These are phyloP conservation scores for Plasmodiophora brassicae DNA, from an alignment of 208 protist genomes.

Conservation along the genomic window DNA sequence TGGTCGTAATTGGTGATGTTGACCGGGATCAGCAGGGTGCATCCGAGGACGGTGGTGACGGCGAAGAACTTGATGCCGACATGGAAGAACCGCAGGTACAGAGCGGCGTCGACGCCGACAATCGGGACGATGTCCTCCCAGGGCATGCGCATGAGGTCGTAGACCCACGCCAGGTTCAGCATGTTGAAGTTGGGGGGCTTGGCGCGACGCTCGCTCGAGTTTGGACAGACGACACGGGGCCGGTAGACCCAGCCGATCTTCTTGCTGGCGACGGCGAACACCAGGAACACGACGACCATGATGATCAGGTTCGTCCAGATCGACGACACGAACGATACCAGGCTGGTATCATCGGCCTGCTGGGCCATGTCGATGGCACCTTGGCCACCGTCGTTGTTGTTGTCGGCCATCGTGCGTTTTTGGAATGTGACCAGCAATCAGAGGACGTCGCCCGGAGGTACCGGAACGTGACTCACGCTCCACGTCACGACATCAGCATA, in stretches of 20 bases:
- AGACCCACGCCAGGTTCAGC: neutral
- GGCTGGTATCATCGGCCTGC: no score
- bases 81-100: neutral
- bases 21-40: neutral
- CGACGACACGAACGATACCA: no score
- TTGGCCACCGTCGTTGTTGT: no score
- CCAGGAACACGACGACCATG: neutral
- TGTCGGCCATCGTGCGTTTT: no score
- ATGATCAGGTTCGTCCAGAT: neutral
- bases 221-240: neutral
- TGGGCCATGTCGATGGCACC: no score
- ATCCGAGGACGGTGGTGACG: neutral
- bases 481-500: no score
- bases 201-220: neutral
- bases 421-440: no score
- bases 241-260: neutral
- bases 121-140: neutral
- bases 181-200: neutral
- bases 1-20: neutral
- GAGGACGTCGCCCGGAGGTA: no score
- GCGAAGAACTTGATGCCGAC: neutral
- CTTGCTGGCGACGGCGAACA: neutral
- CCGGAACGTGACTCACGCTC: no score
- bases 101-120: neutral
- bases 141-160: neutral